These are phyloP conservation scores for Pseudogymnoascus sp. DNA, from an alignment of 2,329 filamentous ascomycete species.

Conservation along the genomic window DNA sequence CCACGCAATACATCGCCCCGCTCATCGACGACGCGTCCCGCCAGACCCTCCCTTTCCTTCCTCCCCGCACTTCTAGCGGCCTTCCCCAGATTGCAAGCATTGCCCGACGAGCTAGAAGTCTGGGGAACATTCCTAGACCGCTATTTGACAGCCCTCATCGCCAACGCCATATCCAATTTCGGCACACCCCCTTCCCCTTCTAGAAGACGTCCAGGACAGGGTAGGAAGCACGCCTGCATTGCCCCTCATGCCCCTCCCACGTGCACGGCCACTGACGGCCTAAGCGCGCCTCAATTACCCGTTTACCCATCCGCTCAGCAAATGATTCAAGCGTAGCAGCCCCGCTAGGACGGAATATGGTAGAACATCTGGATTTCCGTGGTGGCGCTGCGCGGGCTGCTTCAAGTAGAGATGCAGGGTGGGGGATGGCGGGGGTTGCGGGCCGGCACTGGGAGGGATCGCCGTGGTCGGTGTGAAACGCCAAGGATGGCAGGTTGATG, in stretches of 20 bases:
- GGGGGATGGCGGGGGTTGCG: background rate
- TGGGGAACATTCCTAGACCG: constrained; percentile 1
- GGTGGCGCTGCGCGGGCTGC: background rate
- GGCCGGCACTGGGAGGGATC: constrained; percentile 4
- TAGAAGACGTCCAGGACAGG: constrained; percentile 1
- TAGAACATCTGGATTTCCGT: background rate
- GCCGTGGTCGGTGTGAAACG: background rate
- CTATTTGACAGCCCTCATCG: background rate
- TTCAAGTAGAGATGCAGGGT: constrained; percentile 3
- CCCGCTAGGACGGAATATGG: background rate
- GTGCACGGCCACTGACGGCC: background rate
- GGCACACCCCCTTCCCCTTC: background rate
- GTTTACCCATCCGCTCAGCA: constrained; percentile 5
- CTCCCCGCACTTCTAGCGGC: background rate
- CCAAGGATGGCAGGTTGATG: constrained; percentile 2
- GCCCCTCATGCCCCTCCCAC: constrained; percentile 1
- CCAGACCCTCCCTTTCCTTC: background rate
- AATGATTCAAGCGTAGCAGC: background rate
- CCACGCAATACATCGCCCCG: background rate
- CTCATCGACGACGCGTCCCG: background rate
- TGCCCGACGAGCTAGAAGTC: background rate
- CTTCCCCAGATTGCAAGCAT: background rate
- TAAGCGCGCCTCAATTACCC: background rate
- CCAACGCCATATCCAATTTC: background rate
- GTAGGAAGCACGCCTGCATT: background rate